phyloP scores from a whole-genome alignment of 1,284 basidiomycete genomes.

The Tremellales sp. region DNA sequence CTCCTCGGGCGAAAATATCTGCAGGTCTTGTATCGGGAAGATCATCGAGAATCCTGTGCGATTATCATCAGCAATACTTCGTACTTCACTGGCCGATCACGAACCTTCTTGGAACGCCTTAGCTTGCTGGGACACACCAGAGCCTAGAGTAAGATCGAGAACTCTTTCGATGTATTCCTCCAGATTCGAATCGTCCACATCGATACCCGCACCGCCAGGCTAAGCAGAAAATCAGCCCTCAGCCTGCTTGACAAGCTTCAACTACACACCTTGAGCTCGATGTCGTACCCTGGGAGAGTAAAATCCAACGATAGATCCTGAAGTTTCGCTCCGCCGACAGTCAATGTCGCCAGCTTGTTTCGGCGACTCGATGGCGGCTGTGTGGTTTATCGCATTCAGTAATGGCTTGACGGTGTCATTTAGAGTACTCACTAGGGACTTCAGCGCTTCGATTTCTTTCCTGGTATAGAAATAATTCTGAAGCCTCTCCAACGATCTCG shows the following conservation, averaged over 20 bases:
- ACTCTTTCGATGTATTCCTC: conserved; percentile 81
- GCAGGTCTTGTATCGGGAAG: conserved; percentile 84
- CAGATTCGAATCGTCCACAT: conserved; percentile 80
- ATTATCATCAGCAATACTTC: not conserved
- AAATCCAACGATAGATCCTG: conserved; percentile 91
- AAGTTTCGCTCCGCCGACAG: conserved; percentile 58
- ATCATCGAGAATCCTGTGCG: conserved; percentile 77
- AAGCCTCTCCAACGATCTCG: conserved; percentile 77
- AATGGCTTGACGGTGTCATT: not conserved
- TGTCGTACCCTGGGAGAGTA: conserved; percentile 90
- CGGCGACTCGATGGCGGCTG: conserved; percentile 40
- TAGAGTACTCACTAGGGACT: conserved; percentile 19
- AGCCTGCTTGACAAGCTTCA: not conserved
- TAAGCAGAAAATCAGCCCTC: conserved; percentile 36
- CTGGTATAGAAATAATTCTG: conserved; percentile 54
- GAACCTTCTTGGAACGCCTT: conserved; percentile 70
- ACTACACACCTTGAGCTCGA: conserved; percentile 69
- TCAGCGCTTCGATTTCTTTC: conserved; percentile 49
- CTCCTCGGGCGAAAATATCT: conserved; percentile 91
- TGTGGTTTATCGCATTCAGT: conserved; percentile 1
- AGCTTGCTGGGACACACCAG: conserved; percentile 68
- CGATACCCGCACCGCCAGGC: conserved; percentile 70
- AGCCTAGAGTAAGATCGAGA: conserved; percentile 73
- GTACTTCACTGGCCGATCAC: conserved; percentile 1
- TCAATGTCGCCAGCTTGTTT: conserved; percentile 43